A percentile compares a stretch with the other conserved stretches of the same genome.
Conservation (phyloP, 495 filamentous ascomycete genomes). For the Daldinia concentrica region DNA sequence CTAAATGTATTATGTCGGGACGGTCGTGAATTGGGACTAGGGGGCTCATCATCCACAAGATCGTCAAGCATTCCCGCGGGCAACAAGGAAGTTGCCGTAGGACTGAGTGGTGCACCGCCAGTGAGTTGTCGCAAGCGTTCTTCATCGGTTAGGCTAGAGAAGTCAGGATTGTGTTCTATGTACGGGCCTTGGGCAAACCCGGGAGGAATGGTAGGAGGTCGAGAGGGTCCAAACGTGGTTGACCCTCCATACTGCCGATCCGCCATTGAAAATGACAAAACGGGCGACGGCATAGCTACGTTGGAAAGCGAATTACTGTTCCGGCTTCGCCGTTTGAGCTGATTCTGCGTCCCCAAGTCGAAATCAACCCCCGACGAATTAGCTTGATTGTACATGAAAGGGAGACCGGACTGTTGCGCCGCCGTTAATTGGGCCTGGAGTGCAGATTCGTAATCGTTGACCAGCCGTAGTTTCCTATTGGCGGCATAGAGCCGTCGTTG, state of each 20-base stretch:
- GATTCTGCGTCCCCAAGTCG: conserved; percentile 56
- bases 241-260: conserved; percentile 49
- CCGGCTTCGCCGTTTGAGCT: conserved; percentile 63
- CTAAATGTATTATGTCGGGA: conserved; percentile 39
- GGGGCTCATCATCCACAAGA: conserved; percentile 74
- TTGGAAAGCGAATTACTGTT: conserved; percentile 66
- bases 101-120: conserved; percentile 78
- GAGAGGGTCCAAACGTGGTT: conserved; percentile 50
- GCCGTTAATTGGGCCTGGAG: conserved; percentile 45
- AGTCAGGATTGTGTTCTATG: conserved; percentile 57
- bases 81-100: conserved; percentile 78
- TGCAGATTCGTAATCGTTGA: conserved; percentile 54
- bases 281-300: conserved; percentile 51
- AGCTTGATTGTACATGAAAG: conserved; percentile 53
- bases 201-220: conserved; percentile 55
- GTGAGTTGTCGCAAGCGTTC: conserved; percentile 57
- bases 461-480: conserved; percentile 47
- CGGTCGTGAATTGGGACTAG: conserved; percentile 57
- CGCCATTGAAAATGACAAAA: conserved; percentile 51
- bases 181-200: conserved; percentile 63
- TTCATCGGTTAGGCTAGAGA: conserved; percentile 53
- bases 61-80: conserved; percentile 79
- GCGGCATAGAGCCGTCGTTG: conserved; percentile 52
- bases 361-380: conserved; percentile 61
- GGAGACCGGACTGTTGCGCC: conserved; percentile 45